Conservation (phyloP, 192 early-diverging fungal genomes). For the Chytriomyces hyalinus region DNA sequence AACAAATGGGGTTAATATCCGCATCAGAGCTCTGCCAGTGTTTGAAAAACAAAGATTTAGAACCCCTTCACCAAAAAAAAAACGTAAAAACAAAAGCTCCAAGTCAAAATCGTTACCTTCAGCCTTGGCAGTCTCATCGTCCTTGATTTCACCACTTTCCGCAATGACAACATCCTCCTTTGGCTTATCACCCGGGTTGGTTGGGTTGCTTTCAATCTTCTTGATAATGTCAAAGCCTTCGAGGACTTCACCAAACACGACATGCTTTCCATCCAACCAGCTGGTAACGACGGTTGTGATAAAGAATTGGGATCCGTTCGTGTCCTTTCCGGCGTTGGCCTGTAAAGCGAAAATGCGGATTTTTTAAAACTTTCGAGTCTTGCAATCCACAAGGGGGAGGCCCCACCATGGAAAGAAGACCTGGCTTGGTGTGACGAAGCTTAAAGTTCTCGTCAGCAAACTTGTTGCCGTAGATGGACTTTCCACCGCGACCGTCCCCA, state of each 20-base stretch:
- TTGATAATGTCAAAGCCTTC: slow-evolving; percentile 62
- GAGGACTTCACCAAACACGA: slow-evolving; percentile 63
- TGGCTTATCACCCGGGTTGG: slow-evolving; percentile 57
- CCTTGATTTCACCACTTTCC: slow-evolving; percentile 52
- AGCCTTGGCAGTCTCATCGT: slow-evolving; percentile 43
- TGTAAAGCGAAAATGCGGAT: background rate
- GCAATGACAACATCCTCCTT: slow-evolving; percentile 57
- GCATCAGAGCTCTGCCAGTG: no score
- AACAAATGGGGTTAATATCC: no score
- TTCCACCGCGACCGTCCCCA: slow-evolving; percentile 78
- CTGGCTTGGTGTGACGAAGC: slow-evolving; percentile 69
- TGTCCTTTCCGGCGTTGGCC: slow-evolving; percentile 59
- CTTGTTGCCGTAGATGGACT: slow-evolving; percentile 79
- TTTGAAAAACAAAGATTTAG: no score
- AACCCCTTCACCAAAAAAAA: no score
- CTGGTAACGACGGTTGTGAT: slow-evolving; percentile 58
- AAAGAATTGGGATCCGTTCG: slow-evolving; percentile 85
- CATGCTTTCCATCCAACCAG: slow-evolving; percentile 65
- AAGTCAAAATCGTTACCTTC: slow-evolving; percentile 8
- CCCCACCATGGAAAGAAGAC: slow-evolving; percentile 88
- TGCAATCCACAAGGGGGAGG: background rate
- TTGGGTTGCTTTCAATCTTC: slow-evolving; percentile 53
- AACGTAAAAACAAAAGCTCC: no score
- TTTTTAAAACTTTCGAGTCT: no score
- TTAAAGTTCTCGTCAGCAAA: slow-evolving; percentile 97